These are phyloP conservation scores for Multifurca ochricompacta DNA, from an alignment of 768 basidiomycete species.

Conservation along the genomic window DNA sequence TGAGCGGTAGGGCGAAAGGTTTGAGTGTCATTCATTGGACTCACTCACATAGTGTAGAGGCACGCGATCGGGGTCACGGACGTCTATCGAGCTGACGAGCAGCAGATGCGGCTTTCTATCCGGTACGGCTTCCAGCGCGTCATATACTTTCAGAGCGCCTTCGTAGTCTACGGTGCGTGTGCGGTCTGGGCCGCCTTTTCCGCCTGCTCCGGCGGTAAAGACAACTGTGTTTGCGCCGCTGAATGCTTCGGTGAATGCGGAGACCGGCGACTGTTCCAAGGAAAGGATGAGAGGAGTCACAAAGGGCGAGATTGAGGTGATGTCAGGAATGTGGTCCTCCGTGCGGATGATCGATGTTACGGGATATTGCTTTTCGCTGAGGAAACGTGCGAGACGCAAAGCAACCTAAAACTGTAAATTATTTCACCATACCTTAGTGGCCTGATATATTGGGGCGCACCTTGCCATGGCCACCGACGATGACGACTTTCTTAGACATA, in stretches of 20 bases:
- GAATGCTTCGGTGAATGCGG: slow-evolving; percentile 42
- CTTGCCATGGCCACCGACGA: slow-evolving; percentile 49
- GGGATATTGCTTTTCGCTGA: slow-evolving; percentile 32
- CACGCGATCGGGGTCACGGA: slow-evolving; percentile 41
- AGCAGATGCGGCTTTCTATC: slow-evolving; percentile 46
- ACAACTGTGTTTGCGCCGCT: slow-evolving; percentile 29
- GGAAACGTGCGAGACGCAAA: slow-evolving; percentile 41
- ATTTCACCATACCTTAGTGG: too few relatives aligned
- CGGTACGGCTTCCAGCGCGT: slow-evolving; percentile 50
- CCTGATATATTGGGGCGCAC: slow-evolving; percentile 22
- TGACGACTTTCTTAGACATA: slow-evolving; percentile 33
- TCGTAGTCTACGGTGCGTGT: slow-evolving; percentile 54
- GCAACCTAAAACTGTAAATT: too few relatives aligned
- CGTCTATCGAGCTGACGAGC: slow-evolving; percentile 52
- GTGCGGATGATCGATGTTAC: slow-evolving; percentile 53
- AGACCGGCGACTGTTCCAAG: slow-evolving; percentile 42
- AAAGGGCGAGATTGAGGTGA: slow-evolving; percentile 32
- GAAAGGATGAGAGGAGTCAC: slow-evolving; percentile 47
- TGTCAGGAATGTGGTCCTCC: slow-evolving; percentile 38
- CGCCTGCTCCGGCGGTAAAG: slow-evolving; percentile 45
- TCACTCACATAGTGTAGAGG: slow-evolving; percentile 48
- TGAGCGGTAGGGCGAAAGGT: too few relatives aligned
- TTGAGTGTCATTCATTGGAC: too few relatives aligned
- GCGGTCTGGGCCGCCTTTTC: slow-evolving; percentile 47
- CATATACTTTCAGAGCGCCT: slow-evolving; percentile 62